Evolutionary conservation across 164 flowering plant species (phyloP), one percentile per base, ranked within the genome.

Genomic region (Tinospora cordifolia): DNA sequence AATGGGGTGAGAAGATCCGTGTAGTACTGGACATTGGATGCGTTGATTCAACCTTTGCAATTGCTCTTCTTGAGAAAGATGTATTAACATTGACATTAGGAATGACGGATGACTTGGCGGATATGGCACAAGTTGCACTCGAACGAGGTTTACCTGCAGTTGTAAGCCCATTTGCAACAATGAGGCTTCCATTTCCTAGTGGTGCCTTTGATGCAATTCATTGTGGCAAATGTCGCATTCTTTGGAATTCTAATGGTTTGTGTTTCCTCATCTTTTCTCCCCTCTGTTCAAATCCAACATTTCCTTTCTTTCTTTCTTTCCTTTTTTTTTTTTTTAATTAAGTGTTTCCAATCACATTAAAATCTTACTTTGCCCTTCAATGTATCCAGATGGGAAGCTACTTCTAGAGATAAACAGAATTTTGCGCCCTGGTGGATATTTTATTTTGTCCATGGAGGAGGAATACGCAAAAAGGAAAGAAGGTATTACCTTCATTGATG

Each of bases 1-100:
- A 94, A 75, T 94, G 97, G 97, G 99, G 99, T 26, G 90, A 92
- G 81, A 92, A 90, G 71, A 86, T 94, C 22, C 97, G 90, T 47
- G 72, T 89, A n/a, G 84, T 90, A 26, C 79, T 92, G 79, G 99
- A 94, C 71, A 81, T 94, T 70, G 97, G 97, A 69, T 84, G 92
- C 70, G 80, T 76, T 36, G 96, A 92, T 80, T 79, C 92, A 63
- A 87, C 90, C 77, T 89, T 94, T 84, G 87, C 69, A 40, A 84
- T 85, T 66, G 77, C 87, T 77, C 87, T 94, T 15, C 83, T 86
- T 76, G 99, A 89, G 24, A 94, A 90, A 78, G 87, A 84, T 10
- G 99, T 90, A 3, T 70, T 94, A 62, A 82, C 93, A 64, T 82
- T 94, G 67, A 74, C 92, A 14, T 77, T 89, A 67, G 99, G 97